Evolutionary conservation across 257 asterid species (phyloP), one percentile per base, ranked within the genome.

Genomic region (Cruciata laevipes): DNA sequence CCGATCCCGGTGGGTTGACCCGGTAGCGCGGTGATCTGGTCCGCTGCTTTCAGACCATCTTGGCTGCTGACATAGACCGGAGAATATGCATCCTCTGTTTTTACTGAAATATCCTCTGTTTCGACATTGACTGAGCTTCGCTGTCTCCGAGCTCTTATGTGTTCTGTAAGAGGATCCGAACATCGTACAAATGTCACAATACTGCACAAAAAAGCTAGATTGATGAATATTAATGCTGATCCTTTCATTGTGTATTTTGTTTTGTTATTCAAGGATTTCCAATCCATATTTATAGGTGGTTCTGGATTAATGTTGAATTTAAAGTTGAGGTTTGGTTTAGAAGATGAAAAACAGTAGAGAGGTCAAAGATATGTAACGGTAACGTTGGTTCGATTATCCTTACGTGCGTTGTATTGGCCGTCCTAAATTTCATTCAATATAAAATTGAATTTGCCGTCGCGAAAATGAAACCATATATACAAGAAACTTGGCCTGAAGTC

Each of bases 1-100:
- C 37, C 27, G 42, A 77, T 69, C 0, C 65, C 70, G 16, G 51
- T 14, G 23, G 87, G 84, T 71, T 83, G 83, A 9, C 87, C 87
- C 0, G 85, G 83, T 60, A 76, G 72, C 7, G 70, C 62, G 27
- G 49, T 32, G 66, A 61, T 61, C 25, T 61, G 6, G 18, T 61
- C 66, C 20, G 66, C 66, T 20, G 17, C 66, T 66, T 74, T 78
- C n/a, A 70, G 14, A 7, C 80, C 82, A 9, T 68, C 73, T 40
- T 80, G 83, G 31, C 31, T 9, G 11, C 57, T 67, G 7, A 47
- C 21, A 31, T 23, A 20, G 6, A n/a, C 76, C 71, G 21, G 55
- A 3, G 55, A 14, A 16, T 16, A 47, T 16, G 55, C 16, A 16
- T 47, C 53, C 1, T 16, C 20, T 47, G 53, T 1, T 16, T 47